Evolutionary conservation across 1,284 basidiomycete genomes (phyloP).

Genomic region (Cutaneotrichosporon cavernicola): DNA sequence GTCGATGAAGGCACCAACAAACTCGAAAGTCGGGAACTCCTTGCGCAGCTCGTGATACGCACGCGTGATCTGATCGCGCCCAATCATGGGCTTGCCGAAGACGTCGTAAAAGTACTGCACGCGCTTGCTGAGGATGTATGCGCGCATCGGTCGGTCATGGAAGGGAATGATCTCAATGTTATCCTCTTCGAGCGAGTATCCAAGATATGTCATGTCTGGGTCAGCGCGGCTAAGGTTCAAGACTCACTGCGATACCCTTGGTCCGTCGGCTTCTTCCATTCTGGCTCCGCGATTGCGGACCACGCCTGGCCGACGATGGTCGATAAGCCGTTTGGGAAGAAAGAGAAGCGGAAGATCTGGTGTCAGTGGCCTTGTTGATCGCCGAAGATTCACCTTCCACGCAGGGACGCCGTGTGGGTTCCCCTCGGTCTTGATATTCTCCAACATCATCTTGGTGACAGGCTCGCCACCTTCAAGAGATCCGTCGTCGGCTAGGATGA

Average conservation of each 20-base stretch:
- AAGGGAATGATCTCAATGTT: conserved; percentile 9
- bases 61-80: conserved; percentile 13
- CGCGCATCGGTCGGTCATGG: conserved; percentile 22
- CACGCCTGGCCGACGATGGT: conserved; percentile 27
- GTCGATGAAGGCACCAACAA: conserved; percentile 28
- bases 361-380: background rate
- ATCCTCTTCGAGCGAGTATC: conserved; percentile 19
- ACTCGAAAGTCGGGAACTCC: conserved; percentile 34
- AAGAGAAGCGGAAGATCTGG: conserved; percentile 30
- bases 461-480: background rate
- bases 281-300: conserved; percentile 22
- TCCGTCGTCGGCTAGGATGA: conserved; percentile 24
- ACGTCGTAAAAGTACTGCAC: conserved; percentile 28
- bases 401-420: conserved; percentile 29
- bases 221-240: background rate
- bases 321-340: conserved; percentile 24
- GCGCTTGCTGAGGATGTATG: conserved; percentile 31
- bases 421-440: conserved; percentile 21
- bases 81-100: conserved; percentile 18
- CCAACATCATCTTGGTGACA: background rate
- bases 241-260: conserved; percentile 3
- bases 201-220: conserved; percentile 12
- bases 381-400: conserved; percentile 29
- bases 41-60: conserved; percentile 24
- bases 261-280: background rate